Conservation (phyloP, 192 early-diverging fungal species). For the Dissophora globulifera region DNA sequence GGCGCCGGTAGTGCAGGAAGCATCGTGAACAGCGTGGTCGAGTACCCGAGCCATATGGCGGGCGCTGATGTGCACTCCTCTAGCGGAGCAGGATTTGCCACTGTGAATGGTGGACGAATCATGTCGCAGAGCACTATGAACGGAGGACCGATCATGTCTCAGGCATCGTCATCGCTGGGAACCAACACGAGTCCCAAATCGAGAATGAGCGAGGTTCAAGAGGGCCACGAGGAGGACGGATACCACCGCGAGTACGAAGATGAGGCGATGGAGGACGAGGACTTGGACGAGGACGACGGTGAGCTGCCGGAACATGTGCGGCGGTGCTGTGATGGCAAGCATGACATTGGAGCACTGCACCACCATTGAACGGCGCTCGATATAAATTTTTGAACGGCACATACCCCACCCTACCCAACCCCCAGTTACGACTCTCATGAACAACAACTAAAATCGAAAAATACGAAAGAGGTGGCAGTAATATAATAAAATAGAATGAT, state of each 20-base stretch:
- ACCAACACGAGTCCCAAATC: constrained; percentile 23
- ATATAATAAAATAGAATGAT: too few relatives aligned
- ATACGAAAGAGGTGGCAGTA: too few relatives aligned
- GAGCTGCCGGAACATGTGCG: constrained; percentile 47
- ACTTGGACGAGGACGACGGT: constrained; percentile 37
- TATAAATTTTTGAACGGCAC: too few relatives aligned
- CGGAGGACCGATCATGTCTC: not conserved
- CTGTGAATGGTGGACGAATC: constrained; percentile 41
- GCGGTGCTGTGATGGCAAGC: constrained; percentile 50
- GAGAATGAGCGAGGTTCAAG: not conserved
- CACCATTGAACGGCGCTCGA: constrained; percentile 22
- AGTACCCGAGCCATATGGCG: constrained; percentile 27
- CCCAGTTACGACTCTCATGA: too few relatives aligned
- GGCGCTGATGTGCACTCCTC: constrained; percentile 4
- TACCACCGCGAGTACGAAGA: constrained; percentile 20
- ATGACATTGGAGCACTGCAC: constrained; percentile 44
- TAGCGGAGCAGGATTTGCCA: constrained; percentile 43
- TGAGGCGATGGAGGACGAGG: constrained; percentile 10
- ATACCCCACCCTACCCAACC: too few relatives aligned
- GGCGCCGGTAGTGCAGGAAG: constrained; percentile 1
- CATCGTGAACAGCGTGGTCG: constrained; percentile 15
- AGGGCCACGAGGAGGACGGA: constrained; percentile 27
- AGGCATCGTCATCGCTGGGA: constrained; percentile 12
- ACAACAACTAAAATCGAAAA: too few relatives aligned
- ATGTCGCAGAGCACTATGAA: constrained; percentile 1